These are phyloP conservation scores for Fraxinus ornus DNA, from an alignment of 305 asterid species.

Conservation along the genomic window DNA sequence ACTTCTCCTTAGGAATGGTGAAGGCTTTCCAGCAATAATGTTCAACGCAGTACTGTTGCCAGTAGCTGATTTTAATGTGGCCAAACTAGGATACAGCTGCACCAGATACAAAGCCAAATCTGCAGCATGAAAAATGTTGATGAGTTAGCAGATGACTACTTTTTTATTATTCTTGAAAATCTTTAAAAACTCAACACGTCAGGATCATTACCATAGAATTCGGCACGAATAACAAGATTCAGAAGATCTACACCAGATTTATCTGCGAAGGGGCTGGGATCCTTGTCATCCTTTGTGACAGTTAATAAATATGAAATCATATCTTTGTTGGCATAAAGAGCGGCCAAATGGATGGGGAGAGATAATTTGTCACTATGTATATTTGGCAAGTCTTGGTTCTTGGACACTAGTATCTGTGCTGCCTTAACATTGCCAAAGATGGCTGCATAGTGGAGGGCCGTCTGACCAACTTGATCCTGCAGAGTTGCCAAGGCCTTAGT, in stretches of 20 bases:
- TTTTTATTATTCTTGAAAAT: not conserved
- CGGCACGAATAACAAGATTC: slow-evolving; percentile 34
- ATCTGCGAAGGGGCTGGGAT: slow-evolving; percentile 29
- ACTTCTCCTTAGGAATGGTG: slow-evolving; percentile 26
- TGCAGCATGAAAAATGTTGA: not conserved
- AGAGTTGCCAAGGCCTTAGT: slow-evolving; percentile 24
- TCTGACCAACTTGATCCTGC: slow-evolving; percentile 33
- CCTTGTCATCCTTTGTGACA: slow-evolving; percentile 33
- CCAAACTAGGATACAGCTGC: slow-evolving; percentile 36
- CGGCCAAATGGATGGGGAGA: slow-evolving; percentile 39
- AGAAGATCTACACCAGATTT: slow-evolving; percentile 38
- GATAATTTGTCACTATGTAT: slow-evolving; percentile 1
- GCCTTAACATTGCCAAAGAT: slow-evolving; percentile 40
- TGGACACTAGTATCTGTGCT: slow-evolving; percentile 32
- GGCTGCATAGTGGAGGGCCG: slow-evolving; percentile 40
- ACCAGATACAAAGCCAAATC: slow-evolving; percentile 39
- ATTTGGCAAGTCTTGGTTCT: slow-evolving; percentile 31
- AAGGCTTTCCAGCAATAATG: slow-evolving; percentile 33
- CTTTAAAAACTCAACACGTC: not conserved
- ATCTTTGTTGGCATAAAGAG: slow-evolving; percentile 39
- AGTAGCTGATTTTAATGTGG: slow-evolving; percentile 28
- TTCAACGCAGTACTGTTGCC: slow-evolving; percentile 33
- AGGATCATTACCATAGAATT: slow-evolving; percentile 33
- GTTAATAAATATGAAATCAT: slow-evolving; percentile 35
- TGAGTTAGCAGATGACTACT: not conserved